Evolutionary conservation across 2,329 filamentous ascomycete species (phyloP).

Genomic region (Aspergillus chevalieri): DNA sequence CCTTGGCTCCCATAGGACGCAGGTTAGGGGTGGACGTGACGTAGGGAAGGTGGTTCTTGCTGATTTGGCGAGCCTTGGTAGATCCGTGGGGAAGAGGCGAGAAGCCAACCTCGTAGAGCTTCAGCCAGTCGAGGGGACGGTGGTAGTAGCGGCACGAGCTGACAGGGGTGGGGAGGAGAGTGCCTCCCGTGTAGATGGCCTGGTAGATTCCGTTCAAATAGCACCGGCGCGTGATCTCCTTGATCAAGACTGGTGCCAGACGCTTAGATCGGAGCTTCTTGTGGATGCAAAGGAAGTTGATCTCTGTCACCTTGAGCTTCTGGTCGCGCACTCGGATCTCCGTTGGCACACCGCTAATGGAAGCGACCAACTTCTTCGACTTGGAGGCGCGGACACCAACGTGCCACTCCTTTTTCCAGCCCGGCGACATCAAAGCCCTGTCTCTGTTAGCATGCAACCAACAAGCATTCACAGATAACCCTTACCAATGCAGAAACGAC

Average conservation of each 20-base stretch:
- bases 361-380: slow-evolving; percentile 83
- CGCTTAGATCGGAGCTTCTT: slow-evolving; percentile 95
- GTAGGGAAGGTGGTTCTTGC: slow-evolving; percentile 77
- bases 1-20: slow-evolving; percentile 70
- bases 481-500: slow-evolving; percentile 79
- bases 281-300: slow-evolving; percentile 97
- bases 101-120: slow-evolving; percentile 91
- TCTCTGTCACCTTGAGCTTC: slow-evolving; percentile 72
- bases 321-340: slow-evolving; percentile 73
- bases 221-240: slow-evolving; percentile 90
- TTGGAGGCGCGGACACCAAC: slow-evolving; percentile 81
- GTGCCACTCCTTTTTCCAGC: slow-evolving; percentile 92
- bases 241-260: slow-evolving; percentile 88
- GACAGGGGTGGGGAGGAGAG: slow-evolving; percentile 83
- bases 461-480: not conserved
- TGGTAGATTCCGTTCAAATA: slow-evolving; percentile 85
- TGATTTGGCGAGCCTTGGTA: slow-evolving; percentile 77
- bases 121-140: slow-evolving; percentile 88
- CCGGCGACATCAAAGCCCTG: slow-evolving; percentile 89
- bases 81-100: slow-evolving; percentile 77
- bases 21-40: slow-evolving; percentile 67
- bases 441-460: not conserved
- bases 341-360: slow-evolving; percentile 90
- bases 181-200: slow-evolving; percentile 90
- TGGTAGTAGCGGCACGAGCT: slow-evolving; percentile 95